Evolutionary conservation across 164 flowering plant species (phyloP), one percentile per base, ranked within the genome.

Genomic region (Nymphaea colorata): DNA sequence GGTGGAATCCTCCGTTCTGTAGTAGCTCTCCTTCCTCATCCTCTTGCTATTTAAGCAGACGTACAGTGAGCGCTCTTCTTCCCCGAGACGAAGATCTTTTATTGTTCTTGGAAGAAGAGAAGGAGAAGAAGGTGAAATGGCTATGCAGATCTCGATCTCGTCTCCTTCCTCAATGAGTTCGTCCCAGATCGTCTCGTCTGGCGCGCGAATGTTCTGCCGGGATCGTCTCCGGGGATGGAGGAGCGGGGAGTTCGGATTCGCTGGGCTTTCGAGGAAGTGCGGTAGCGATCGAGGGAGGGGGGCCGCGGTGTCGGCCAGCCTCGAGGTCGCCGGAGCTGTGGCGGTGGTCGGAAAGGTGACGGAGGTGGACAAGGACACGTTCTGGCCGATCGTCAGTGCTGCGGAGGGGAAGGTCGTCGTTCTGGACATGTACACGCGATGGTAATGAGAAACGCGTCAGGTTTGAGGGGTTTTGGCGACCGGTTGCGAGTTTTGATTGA

Each of bases 371-470:
- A 80, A 80, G 70, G 81, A 80, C 42, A 78, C 83, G n/a, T 78
- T 80, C 67, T 80, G 83, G 83, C 83, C 83, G 17, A 67, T 78
- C 16, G 81, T 78, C 44, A 59, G 72, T 18, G 79, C 74, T 17
- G 75, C 82, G 2, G 80, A 67, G 0, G 79, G 75, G 15, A 80
- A 75, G 72, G 55, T 76, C 16, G 82, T 80, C 2, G 82, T 80
- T 47, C 77, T 80, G 18, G 82, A 80, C 57, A 80, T 80, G 82
- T 80, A 77, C 71, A 80, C 82, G 1, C 79, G 77, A 62, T 80
- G 82, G 82, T 80, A 72, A 12, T 61, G 6, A 66, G 36, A 5
- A 15, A 47, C 36, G 36, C 36, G 36, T 25, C 36, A 25, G 36
- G 36, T 25, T 25, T 25, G 36, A 25, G 36, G 36, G 36, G 1